Evolutionary conservation across 768 basidiomycete species (phyloP), one percentile per base, ranked within the genome.

Genomic region (Naganishia onofrii): DNA sequence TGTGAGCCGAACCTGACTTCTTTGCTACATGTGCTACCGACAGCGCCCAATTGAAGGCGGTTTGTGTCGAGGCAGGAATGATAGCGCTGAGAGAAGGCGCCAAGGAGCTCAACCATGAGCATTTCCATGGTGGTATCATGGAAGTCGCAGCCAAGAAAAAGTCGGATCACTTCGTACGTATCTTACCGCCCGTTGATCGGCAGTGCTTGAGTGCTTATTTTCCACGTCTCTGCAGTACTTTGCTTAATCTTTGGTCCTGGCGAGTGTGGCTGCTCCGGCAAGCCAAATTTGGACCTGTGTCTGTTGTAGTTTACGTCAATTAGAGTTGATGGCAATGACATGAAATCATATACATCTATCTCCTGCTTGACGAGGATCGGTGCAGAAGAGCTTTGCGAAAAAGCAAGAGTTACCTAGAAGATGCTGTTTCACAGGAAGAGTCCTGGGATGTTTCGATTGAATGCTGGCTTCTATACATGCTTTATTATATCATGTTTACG

Each of bases 1-100:
- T 17, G 26, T 32, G 26, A 57, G 6, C 23, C 38, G 21, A 34
- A 21, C 5, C 42, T 57, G 42, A 53, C 52, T 32, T 53, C 17
- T 63, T 32, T n/a, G n/a, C 3, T 53, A 28, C 4, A 28, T 74
- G 42, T 17, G 55, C 32, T n/a, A 23, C 29, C 15, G 28, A 51
- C 46, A 51, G 78, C 48, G 79, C 79, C 17, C 80, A 80, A 70
- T 82, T 96, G 76, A 96, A 97, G 84, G 96, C 95, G 0, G 94
- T 96, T 3, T 98, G 95, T 82, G 96, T 99, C 0, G 96, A 99
- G 83, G 96, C 96, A 48, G 96, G 96, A 70, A 99, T 99, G 96
- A 96, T 98, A 77, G 92, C 95, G 8, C 83, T 98, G 48, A 84
- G 96, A 74, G 94, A 97, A 81, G 94, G 94, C 34, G 92, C 93